Percentiles rank a stretch among this genome's conserved stretches.
phyloP scores from a whole-genome alignment of 768 basidiomycete species.

The Hydnomerulius pinastri region DNA sequence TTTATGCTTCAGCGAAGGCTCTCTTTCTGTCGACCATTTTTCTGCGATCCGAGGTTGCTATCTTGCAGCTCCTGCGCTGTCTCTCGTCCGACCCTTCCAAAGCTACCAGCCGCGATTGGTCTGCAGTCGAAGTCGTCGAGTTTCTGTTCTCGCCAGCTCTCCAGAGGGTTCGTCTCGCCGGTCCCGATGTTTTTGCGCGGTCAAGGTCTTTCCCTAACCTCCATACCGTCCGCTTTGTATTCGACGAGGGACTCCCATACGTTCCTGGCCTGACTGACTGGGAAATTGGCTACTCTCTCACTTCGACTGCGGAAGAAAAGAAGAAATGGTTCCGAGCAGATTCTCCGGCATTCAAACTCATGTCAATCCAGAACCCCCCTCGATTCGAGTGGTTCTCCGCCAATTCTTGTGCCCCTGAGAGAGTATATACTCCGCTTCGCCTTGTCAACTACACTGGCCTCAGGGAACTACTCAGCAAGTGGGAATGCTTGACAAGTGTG shows the following conservation, averaged over 20 bases:
- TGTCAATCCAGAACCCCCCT: not conserved
- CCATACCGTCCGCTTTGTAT: constrained; percentile 1
- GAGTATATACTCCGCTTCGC: not conserved
- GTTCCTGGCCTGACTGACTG: not conserved
- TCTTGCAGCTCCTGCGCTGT: constrained; percentile 4
- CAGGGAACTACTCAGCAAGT: constrained; percentile 1
- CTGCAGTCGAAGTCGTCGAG: constrained; percentile 1
- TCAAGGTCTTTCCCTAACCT: not conserved
- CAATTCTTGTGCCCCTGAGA: not conserved
- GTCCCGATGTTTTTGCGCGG: not conserved
- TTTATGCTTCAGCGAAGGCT: constrained; percentile 4
- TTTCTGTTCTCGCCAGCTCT: constrained; percentile 3
- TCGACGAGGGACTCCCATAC: not conserved
- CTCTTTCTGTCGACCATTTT: constrained; percentile 1
- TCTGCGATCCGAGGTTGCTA: constrained; percentile 1
- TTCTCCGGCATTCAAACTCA: constrained; percentile 5
- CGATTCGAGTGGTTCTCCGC: constrained; percentile 3
- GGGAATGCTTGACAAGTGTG: constrained; percentile 2
- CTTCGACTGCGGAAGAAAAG: not conserved
- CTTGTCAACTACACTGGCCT: not conserved
- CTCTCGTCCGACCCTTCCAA: not conserved
- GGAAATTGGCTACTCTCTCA: not conserved
- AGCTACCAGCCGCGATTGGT: not conserved
- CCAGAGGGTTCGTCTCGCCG: not conserved
- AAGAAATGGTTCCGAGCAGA: not conserved